phyloP scores from a whole-genome alignment of 148 eudicot genomes.

The Oxyria digyna region DNA sequence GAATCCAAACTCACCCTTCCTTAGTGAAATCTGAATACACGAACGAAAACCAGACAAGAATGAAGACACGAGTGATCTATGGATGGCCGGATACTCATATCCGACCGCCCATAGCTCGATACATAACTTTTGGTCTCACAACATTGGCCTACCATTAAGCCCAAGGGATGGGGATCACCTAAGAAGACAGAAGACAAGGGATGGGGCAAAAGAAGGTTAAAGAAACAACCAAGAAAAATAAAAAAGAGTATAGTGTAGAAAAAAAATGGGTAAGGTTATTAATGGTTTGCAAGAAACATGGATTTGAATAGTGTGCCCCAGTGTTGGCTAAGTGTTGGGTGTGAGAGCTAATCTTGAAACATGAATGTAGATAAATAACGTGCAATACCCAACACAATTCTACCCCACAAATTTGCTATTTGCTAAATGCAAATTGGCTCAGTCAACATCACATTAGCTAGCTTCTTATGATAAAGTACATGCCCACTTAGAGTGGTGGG shows the following conservation, averaged over 20 bases:
- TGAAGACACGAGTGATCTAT: no score
- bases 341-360: background rate
- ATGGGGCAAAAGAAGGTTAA: slow-evolving; percentile 2
- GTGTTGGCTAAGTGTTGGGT: slow-evolving; percentile 1
- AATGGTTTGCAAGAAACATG: background rate
- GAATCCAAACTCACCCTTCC: no score
- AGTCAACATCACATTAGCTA: background rate
- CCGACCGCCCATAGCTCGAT: background rate
- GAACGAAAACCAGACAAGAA: no score
- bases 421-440: background rate
- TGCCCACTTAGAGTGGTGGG: background rate
- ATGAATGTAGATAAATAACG: background rate
- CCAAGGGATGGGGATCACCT: background rate
- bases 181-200: background rate
- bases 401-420: background rate
- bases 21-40: no score
- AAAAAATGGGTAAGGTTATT: background rate
- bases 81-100: background rate
- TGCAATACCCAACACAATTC: background rate
- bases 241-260: no score
- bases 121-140: background rate
- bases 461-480: background rate
- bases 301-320: background rate
- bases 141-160: background rate
- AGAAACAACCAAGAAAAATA: background rate